A percentile compares a stretch with the other conserved stretches of the same genome.
phyloP scores from a whole-genome alignment of 2,329 filamentous ascomycete species.

The Sporothrix inflata region DNA sequence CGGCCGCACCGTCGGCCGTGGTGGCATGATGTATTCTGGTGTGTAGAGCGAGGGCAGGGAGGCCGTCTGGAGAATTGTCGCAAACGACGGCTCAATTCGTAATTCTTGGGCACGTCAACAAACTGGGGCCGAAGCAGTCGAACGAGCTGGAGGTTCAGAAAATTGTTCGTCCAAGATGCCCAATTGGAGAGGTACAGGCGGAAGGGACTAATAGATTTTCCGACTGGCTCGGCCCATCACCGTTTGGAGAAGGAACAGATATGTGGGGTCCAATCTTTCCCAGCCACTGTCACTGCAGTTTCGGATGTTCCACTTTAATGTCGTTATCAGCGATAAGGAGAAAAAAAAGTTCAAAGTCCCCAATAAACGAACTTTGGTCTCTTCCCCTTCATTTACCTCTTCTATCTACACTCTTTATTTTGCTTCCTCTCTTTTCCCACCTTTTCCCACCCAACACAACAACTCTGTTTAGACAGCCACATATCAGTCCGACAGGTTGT shows the following conservation, averaged over 20 bases:
- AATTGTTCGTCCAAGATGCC: constrained; percentile 25
- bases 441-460: constrained; percentile 27
- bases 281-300: constrained; percentile 27
- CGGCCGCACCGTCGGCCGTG: constrained; percentile 28
- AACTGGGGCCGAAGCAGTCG: neutral
- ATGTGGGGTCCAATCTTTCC: constrained; percentile 1
- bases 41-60: neutral
- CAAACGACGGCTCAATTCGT: neutral
- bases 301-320: constrained; percentile 27
- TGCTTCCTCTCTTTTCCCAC: constrained; percentile 11
- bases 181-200: constrained; percentile 12
- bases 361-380: constrained; percentile 12
- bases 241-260: neutral
- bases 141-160: constrained; percentile 22
- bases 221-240: neutral
- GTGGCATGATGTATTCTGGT: constrained; percentile 28
- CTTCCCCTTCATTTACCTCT: constrained; percentile 12
- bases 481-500: constrained; percentile 12
- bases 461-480: neutral
- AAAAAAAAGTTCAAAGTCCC: constrained; percentile 29
- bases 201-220: constrained; percentile 27
- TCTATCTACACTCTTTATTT: constrained; percentile 23
- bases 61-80: neutral
- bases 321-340: constrained; percentile 34
- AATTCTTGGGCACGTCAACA: neutral